phyloP scores from a whole-genome alignment of 2,329 filamentous ascomycete species.

The Verruconis gallopava region DNA sequence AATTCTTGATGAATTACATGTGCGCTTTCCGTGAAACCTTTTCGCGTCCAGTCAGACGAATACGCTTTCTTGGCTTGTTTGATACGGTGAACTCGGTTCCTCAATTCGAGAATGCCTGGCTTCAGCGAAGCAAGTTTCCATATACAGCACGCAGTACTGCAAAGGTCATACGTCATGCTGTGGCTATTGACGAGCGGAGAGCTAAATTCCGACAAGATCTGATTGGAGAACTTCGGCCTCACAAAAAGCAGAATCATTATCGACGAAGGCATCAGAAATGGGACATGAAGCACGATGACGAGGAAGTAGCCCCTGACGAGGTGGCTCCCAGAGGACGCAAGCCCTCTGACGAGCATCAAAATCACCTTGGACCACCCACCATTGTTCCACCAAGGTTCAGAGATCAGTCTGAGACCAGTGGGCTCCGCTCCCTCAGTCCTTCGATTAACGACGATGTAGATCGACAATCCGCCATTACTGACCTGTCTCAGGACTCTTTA shows the following conservation, averaged over 20 bases:
- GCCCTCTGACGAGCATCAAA: neutral
- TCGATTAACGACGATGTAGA: constrained; percentile 14
- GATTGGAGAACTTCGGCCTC: constrained; percentile 35
- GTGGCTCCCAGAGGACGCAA: constrained; percentile 1
- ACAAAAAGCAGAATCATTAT: constrained; percentile 17
- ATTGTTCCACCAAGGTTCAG: constrained; percentile 20
- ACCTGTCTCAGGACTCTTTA: constrained; percentile 16
- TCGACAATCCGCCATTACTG: constrained; percentile 19
- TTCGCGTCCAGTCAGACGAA: constrained; percentile 58
- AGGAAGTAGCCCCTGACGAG: constrained; percentile 12
- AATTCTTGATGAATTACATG: constrained; percentile 61
- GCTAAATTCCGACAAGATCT: constrained; percentile 62
- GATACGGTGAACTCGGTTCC: constrained; percentile 63
- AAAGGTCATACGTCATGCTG: constrained; percentile 52
- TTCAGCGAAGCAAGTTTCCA: constrained; percentile 61
- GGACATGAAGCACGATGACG: constrained; percentile 13
- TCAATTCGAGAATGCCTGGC: constrained; percentile 39
- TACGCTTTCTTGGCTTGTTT: constrained; percentile 66
- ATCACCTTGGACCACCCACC: constrained; percentile 14
- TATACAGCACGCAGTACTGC: constrained; percentile 46
- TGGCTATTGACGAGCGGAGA: constrained; percentile 57
- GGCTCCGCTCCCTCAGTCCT: constrained; percentile 21
- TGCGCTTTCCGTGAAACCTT: constrained; percentile 73
- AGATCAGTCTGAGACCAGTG: constrained; percentile 22
- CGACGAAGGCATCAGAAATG: constrained; percentile 9